These are phyloP conservation scores for Skeletonema grethae DNA, from an alignment of 108 stramenopile species.

Conservation along the genomic window DNA sequence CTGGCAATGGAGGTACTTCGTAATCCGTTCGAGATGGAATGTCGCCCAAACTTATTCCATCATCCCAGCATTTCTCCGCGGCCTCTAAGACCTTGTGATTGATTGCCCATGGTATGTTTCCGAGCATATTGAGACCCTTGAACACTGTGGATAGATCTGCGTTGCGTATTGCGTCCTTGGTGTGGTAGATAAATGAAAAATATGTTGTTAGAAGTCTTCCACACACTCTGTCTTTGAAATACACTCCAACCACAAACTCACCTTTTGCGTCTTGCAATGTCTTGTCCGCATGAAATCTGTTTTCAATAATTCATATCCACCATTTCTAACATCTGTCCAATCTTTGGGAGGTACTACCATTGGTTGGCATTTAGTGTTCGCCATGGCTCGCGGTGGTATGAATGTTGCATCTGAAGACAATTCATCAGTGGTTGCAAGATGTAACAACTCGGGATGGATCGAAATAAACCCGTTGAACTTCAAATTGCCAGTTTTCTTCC, in stretches of 20 bases:
- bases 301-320: slow-evolving; percentile 78
- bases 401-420: slow-evolving; percentile 50
- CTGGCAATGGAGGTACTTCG: slow-evolving; percentile 72
- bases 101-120: slow-evolving; percentile 85
- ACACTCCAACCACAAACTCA: slow-evolving; percentile 14
- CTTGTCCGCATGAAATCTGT: slow-evolving; percentile 79
- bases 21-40: slow-evolving; percentile 82
- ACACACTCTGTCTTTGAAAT: background rate
- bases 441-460: slow-evolving; percentile 39
- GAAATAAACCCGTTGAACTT: slow-evolving; percentile 36
- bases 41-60: slow-evolving; percentile 82
- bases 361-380: slow-evolving; percentile 74
- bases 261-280: slow-evolving; percentile 75
- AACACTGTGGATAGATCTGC: slow-evolving; percentile 75
- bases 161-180: slow-evolving; percentile 61
- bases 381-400: slow-evolving; percentile 35
- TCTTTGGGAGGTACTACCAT: slow-evolving; percentile 92
- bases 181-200: background rate
- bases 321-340: slow-evolving; percentile 75
- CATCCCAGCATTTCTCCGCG: slow-evolving; percentile 75
- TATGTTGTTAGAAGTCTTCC: background rate
- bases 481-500: slow-evolving; percentile 28
- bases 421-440: slow-evolving; percentile 50
- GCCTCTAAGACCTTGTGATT: slow-evolving; percentile 80
- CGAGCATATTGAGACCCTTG: slow-evolving; percentile 88